A percentile compares a stretch with the other conserved stretches of the same genome.
phyloP scores from a whole-genome alignment of 2,329 filamentous ascomycete species.

The Aureobasidium sp. region DNA sequence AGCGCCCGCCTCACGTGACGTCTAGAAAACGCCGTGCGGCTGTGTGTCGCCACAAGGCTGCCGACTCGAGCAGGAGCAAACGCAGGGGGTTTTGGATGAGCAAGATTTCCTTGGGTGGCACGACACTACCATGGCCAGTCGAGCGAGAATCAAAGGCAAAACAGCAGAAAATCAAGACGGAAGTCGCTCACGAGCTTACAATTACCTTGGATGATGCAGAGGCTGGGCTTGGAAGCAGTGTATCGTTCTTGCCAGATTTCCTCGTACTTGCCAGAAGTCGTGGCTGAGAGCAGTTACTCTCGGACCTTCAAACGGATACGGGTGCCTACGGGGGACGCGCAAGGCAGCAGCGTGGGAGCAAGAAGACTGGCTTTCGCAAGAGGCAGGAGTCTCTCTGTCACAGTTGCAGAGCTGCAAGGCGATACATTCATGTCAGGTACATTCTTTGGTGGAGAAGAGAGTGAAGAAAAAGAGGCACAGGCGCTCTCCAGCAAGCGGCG shows the following conservation, averaged over 20 bases:
- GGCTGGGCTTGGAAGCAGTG: not conserved
- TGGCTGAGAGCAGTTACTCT: not conserved
- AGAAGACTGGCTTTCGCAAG: not conserved
- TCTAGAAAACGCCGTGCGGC: not conserved
- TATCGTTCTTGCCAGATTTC: not conserved
- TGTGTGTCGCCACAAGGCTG: constrained; percentile 4
- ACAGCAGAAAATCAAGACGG: not conserved
- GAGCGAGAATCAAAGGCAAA: not conserved
- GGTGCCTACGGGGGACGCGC: not conserved
- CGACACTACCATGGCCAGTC: not conserved
- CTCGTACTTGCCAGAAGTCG: constrained; percentile 8
- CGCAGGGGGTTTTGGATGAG: constrained; percentile 4
- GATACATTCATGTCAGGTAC: not conserved
- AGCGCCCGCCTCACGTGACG: not conserved
- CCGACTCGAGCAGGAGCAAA: constrained; percentile 8
- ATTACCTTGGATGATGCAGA: not conserved
- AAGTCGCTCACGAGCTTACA: not conserved
- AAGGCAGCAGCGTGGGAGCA: not conserved
- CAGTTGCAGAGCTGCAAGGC: not conserved
- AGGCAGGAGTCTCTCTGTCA: not conserved
- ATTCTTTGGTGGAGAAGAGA: not conserved
- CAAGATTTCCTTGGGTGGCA: not conserved
- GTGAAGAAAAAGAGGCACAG: constrained; percentile 3
- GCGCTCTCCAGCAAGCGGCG: not conserved
- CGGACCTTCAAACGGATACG: not conserved